phyloP scores from a whole-genome alignment of 1,284 basidiomycete species.

The Laetiporus sulphureus region DNA sequence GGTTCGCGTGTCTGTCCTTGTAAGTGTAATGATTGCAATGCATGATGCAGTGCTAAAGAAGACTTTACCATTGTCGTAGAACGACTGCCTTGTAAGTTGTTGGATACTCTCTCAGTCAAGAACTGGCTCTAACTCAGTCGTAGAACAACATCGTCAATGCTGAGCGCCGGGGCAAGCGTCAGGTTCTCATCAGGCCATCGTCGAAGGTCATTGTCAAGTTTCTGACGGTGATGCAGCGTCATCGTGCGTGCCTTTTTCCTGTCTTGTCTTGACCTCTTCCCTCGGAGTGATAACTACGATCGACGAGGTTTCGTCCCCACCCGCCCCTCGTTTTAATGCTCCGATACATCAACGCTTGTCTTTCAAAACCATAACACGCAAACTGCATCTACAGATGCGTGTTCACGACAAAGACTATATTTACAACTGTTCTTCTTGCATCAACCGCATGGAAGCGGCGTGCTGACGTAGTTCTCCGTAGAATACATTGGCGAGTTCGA shows the following conservation, averaged over 20 bases:
- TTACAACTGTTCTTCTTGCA: constrained; percentile 4
- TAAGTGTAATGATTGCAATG: constrained; percentile 38
- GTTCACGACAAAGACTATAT: constrained; percentile 50
- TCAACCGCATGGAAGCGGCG: constrained; percentile 14
- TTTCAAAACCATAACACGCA: constrained; percentile 45
- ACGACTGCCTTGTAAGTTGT: constrained; percentile 69
- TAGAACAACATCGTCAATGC: constrained; percentile 98
- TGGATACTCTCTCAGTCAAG: background rate
- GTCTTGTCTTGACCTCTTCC: constrained; percentile 6
- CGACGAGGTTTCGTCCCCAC: constrained; percentile 47
- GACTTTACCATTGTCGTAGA: constrained; percentile 44
- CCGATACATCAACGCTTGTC: constrained; percentile 48
- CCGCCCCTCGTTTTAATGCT: constrained; percentile 66
- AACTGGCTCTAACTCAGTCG: constrained; percentile 1
- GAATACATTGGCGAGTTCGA: constrained; percentile 99
- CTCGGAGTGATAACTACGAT: constrained; percentile 71
- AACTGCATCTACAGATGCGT: constrained; percentile 27
- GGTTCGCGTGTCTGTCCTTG: constrained; percentile 82
- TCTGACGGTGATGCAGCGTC: constrained; percentile 94
- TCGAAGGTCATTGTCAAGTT: constrained; percentile 97
- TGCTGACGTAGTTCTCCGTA: constrained; percentile 26
- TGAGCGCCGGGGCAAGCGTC: constrained; percentile 96
- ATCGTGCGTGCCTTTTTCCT: constrained; percentile 58
- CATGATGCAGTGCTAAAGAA: too few relatives aligned
- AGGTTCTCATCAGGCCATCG: constrained; percentile 92